phyloP scores from a whole-genome alignment of 805 yeast genomes.

The Zygosaccharomyces bisporus region DNA sequence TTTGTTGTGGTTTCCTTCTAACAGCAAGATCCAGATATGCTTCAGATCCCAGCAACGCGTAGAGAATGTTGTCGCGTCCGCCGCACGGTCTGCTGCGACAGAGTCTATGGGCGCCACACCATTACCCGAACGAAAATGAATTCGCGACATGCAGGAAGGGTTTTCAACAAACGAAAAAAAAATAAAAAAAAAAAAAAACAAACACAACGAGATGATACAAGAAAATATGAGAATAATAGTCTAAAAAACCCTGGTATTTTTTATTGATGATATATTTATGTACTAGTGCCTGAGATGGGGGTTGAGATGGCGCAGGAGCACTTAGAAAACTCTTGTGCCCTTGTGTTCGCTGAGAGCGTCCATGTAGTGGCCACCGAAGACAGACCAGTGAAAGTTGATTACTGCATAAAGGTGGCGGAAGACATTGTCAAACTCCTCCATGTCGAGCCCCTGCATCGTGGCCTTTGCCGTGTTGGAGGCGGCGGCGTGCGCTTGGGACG shows the following conservation, averaged over 20 bases:
- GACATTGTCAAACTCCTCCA: constrained; percentile 55
- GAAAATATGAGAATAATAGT: neutral
- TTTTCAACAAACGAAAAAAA: neutral
- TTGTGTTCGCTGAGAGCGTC: constrained; percentile 37
- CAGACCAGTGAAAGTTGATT: constrained; percentile 77
- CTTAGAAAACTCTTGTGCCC: constrained; percentile 6
- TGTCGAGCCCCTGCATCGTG: constrained; percentile 22
- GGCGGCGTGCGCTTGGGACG: neutral
- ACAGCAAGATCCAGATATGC: neutral
- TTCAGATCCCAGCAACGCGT: neutral
- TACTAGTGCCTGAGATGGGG: neutral
- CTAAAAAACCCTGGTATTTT: neutral
- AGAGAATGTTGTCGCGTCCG: neutral
- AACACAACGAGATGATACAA: neutral
- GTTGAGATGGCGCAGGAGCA: neutral
- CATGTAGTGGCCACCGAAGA: constrained; percentile 67
- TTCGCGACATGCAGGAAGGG: neutral
- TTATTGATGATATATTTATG: neutral
- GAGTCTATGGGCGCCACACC: neutral
- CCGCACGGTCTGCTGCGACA: neutral
- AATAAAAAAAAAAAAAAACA: neutral
- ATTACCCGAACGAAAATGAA: neutral
- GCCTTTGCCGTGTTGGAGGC: constrained; percentile 1
- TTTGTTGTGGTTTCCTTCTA: neutral
- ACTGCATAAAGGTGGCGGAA: constrained; percentile 61